These are phyloP conservation scores for Cladosporium sp. DNA, from an alignment of 2,329 filamentous ascomycete species.

Conservation along the genomic window DNA sequence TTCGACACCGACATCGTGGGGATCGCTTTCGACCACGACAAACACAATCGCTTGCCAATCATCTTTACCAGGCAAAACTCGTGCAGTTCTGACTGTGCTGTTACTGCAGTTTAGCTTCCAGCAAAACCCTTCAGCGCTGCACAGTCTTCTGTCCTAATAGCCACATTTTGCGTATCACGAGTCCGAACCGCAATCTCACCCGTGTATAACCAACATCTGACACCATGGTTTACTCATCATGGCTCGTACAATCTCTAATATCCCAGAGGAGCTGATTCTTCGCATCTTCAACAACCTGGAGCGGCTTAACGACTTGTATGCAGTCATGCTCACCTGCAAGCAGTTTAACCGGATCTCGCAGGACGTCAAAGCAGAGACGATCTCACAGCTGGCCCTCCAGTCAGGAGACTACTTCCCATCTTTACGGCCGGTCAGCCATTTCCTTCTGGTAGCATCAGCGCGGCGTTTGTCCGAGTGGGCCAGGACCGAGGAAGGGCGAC, in stretches of 20 bases:
- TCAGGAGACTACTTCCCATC: background rate
- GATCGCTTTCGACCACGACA: background rate
- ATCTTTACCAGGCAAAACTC: background rate
- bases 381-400: background rate
- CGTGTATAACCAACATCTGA: background rate
- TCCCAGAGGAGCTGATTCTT: background rate
- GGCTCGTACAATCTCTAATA: background rate
- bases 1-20: background rate
- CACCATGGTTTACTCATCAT: background rate
- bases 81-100: background rate
- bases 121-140: background rate
- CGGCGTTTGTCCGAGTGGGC: background rate
- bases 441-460: background rate
- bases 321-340: conserved; percentile 5
- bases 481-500: background rate
- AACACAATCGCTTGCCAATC: background rate
- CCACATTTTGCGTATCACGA: background rate
- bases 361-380: background rate
- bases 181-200: background rate
- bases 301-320: background rate
- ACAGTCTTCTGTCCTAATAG: background rate
- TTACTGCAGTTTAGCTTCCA: background rate
- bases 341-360: conserved; percentile 4
- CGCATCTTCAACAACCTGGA: background rate
- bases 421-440: background rate